phyloP scores from a whole-genome alignment of 2,329 filamentous ascomycete genomes.

The Sphaerulina musiva region DNA sequence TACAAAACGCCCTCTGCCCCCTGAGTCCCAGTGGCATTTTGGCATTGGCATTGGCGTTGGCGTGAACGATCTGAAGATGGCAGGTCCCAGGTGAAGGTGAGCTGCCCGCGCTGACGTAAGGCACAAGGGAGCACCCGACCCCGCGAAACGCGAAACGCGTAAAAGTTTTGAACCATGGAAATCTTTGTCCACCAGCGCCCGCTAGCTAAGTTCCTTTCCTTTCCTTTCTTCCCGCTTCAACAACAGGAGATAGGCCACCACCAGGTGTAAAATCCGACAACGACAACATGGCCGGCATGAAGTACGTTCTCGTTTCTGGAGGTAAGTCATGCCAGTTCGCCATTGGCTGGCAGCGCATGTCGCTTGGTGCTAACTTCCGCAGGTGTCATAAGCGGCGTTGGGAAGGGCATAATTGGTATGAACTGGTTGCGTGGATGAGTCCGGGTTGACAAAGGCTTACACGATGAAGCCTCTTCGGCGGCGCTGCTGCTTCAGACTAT shows the following conservation, averaged over 20 bases:
- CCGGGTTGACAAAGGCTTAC: conserved; percentile 5
- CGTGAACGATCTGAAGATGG: too few species aligned
- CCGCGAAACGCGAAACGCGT: too few species aligned
- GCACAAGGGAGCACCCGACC: too few species aligned
- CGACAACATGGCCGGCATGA: conserved; percentile 48
- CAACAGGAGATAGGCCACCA: conserved; percentile 36
- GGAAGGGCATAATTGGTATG: conserved; percentile 63
- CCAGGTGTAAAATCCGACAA: conserved; percentile 24
- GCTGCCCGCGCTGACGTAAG: too few species aligned
- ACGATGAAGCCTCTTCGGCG: conserved; percentile 54
- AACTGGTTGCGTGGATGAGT: neutral
- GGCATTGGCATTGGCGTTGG: too few species aligned
- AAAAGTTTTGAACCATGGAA: neutral
- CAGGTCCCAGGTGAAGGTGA: too few species aligned
- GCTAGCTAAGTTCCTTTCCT: neutral
- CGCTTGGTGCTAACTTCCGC: conserved; percentile 5
- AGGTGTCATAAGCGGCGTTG: conserved; percentile 54
- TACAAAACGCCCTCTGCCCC: too few species aligned
- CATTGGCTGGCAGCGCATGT: neutral
- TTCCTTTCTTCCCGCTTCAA: conserved; percentile 40
- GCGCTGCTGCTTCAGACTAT: conserved; percentile 72
- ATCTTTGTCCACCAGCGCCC: neutral
- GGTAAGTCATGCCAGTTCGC: conserved; percentile 44
- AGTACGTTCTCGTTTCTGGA: conserved; percentile 75
- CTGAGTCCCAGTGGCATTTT: too few species aligned